Evolutionary conservation across 495 filamentous ascomycete genomes (phyloP), one percentile per base, ranked within the genome.

Genomic region (Tetracladium setigerum): DNA sequence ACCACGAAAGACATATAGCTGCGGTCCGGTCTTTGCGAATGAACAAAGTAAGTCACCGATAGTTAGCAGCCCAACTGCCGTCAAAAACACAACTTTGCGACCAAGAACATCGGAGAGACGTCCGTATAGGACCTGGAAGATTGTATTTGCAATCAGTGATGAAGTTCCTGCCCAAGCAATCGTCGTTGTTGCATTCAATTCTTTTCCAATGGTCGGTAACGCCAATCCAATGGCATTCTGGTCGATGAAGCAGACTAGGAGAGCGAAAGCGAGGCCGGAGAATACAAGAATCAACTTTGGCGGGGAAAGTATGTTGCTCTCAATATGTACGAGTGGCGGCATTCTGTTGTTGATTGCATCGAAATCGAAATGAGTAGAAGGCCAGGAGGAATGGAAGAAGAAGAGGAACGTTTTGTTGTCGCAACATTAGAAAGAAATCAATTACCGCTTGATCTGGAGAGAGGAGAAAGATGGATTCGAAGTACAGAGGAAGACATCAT

Each of bases 91-190:
- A 15, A 71, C 57, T 66, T 91, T 91, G 19, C 87, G 78, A 12
- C 85, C 84, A 62, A 91, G 87, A 44, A 92, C 89, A 65, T 92
- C 86, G 43, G 78, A 82, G 30, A 88, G 57, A 54, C 84, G 83
- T 30, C 86, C 87, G 59, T 88, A 91, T 0, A 89, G 63, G 3
- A 83, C 86, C 62, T 89, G 87, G 58, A 89, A 90, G 18, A 82
- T 82, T 4, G 86, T 86, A 46, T 84, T 85, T 2, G 82, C 81
- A 44, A 89, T 81, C 15, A 88, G 64, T 18, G 82, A 82, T 3
- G 83, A 84, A 0, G 82, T 88, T n/a, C 83, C 86, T 5, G 84
- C 77, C 85, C 84, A 90, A 0, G 77, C 55, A 18, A 84, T 82
- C 13, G 78, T 82, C 30, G 76, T 65, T 0, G 72, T 77, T 5